Percentiles rank a stretch among this genome's conserved stretches.
phyloP scores from a whole-genome alignment of 495 filamentous ascomycete genomes.

The Hapsidospora chrysogenum region DNA sequence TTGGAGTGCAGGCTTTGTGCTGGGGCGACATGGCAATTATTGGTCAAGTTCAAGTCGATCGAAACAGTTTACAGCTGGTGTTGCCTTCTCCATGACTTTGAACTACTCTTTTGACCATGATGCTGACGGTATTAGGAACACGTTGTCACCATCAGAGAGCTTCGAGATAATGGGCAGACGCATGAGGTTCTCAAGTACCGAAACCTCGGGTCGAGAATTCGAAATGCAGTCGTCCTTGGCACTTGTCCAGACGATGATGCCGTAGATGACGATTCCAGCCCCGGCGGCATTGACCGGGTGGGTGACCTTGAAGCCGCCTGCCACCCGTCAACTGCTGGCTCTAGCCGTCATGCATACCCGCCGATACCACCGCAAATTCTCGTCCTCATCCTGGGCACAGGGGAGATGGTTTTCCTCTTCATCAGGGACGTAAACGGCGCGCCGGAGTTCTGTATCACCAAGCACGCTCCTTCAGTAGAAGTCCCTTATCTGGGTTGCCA shows the following conservation, averaged over 20 bases:
- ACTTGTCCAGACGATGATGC: conserved; percentile 10
- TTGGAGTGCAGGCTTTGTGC: no score
- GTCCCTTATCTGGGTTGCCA: conserved; percentile 47
- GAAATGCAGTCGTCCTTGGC: conserved; percentile 46
- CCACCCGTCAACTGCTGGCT: no score
- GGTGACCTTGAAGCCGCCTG: no score
- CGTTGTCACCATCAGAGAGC: conserved; percentile 54
- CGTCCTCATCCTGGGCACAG: conserved; percentile 50
- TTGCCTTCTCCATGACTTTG: not conserved
- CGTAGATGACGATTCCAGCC: conserved; percentile 9
- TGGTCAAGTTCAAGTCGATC: no score
- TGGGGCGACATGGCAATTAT: no score
- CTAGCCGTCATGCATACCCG: no score
- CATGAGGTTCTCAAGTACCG: conserved; percentile 52
- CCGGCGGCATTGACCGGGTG: no score
- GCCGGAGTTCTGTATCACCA: conserved; percentile 41
- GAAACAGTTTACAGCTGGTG: not conserved
- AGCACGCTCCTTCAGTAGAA: conserved; percentile 44
- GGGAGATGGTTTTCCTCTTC: conserved; percentile 57
- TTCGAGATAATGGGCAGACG: conserved; percentile 43
- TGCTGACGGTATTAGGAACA: conserved; percentile 34
- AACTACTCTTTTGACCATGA: no score
- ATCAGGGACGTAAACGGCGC: conserved; percentile 25
- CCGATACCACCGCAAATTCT: conserved; percentile 69
- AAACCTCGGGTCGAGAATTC: conserved; percentile 58